These are phyloP conservation scores for Mesotaenium endlicherianum DNA, from an alignment of 139 green algal species.

Conservation along the genomic window DNA sequence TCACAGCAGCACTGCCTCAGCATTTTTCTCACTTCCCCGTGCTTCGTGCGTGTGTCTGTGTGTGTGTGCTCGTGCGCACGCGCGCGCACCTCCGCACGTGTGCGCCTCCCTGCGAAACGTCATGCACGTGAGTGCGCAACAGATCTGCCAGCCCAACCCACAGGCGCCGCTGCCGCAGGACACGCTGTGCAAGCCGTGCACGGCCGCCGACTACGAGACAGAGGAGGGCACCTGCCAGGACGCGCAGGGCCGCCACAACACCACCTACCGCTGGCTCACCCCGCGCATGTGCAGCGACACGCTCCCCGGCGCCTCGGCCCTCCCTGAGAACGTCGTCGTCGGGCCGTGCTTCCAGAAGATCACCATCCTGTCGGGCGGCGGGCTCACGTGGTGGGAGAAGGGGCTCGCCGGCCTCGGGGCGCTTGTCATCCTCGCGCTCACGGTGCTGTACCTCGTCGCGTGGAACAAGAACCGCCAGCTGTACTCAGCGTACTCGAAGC, in stretches of 20 bases:
- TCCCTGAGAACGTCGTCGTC: constrained; percentile 5
- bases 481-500: constrained; percentile 14
- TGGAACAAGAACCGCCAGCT: constrained; percentile 10
- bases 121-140: no score
- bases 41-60: no score
- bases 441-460: constrained; percentile 1
- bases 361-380: not conserved
- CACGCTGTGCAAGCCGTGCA: constrained; percentile 15
- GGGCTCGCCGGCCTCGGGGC: not conserved
- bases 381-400: not conserved
- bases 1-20: no score
- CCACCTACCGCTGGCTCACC: constrained; percentile 25
- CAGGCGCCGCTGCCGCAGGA: not conserved
- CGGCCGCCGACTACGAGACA: not conserved
- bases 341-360: constrained; percentile 26
- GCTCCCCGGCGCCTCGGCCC: not conserved
- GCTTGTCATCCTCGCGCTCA: not conserved
- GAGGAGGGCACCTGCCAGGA: constrained; percentile 8
- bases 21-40: no score
- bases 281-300: constrained; percentile 20
- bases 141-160: constrained; percentile 23
- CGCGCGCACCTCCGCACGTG: not conserved
- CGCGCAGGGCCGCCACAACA: constrained; percentile 5
- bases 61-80: no score
- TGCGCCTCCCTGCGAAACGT: not conserved